Conservation (phyloP, 352 stramenopile species). For the Globisporangium heterothallicum region DNA sequence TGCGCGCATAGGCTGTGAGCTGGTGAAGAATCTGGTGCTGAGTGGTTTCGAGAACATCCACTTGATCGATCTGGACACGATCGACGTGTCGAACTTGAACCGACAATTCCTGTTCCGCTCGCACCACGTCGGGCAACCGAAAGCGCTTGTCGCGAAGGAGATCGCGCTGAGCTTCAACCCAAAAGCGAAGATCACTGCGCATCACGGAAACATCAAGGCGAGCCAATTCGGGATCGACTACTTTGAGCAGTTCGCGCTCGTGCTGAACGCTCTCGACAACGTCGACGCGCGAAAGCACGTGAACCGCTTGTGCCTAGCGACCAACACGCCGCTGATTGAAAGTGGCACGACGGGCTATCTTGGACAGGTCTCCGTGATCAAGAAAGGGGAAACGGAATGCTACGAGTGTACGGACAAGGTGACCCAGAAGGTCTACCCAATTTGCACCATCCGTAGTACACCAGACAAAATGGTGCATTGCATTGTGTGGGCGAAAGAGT, state of each 20-base stretch:
- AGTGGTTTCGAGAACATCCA: slow-evolving; percentile 91
- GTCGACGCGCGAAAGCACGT: slow-evolving; percentile 98
- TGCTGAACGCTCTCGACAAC: slow-evolving; percentile 99
- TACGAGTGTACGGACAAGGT: slow-evolving; percentile 98
- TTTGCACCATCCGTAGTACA: slow-evolving; percentile 99
- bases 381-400: slow-evolving; percentile 96
- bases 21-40: slow-evolving; percentile 99
- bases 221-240: slow-evolving; percentile 91
- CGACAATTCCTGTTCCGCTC: slow-evolving; percentile 99
- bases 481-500: slow-evolving; percentile 98
- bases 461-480: slow-evolving; percentile 99
- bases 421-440: slow-evolving; percentile 98
- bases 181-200: slow-evolving; percentile 81
- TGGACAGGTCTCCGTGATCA: slow-evolving; percentile 97
- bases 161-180: slow-evolving; percentile 89
- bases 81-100: slow-evolving; percentile 99
- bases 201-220: slow-evolving; percentile 98
- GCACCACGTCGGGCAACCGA: slow-evolving; percentile 96
- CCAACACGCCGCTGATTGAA: slow-evolving; percentile 90
- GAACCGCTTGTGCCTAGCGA: slow-evolving; percentile 96
- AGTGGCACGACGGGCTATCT: slow-evolving; percentile 98
- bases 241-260: slow-evolving; percentile 94
- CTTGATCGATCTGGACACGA: slow-evolving; percentile 99
- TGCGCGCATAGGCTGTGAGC: slow-evolving; percentile 85
- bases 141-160: slow-evolving; percentile 87